Conservation (phyloP, 1,284 basidiomycete species). For the Marasmius fiardii region DNA sequence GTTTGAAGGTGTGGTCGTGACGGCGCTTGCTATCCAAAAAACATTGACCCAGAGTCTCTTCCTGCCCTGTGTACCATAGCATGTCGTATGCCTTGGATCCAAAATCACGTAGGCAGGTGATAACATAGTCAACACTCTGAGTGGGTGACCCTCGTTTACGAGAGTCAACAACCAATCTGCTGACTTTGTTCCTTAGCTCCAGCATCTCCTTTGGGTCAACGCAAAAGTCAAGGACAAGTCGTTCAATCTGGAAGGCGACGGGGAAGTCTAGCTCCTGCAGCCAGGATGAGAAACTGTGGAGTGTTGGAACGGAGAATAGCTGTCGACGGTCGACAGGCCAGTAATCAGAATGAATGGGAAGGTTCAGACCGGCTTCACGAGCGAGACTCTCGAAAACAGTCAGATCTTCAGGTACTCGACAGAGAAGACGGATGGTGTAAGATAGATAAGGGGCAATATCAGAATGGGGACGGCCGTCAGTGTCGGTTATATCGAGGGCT, state of each 20-base stretch:
- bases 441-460: constrained; percentile 43
- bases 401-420: constrained; percentile 29
- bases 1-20: constrained; percentile 21
- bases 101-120: constrained; percentile 44
- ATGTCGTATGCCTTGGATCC: constrained; percentile 26
- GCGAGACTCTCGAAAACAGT: constrained; percentile 36
- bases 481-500: constrained; percentile 25
- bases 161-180: constrained; percentile 18
- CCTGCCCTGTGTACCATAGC: constrained; percentile 25
- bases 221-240: constrained; percentile 35
- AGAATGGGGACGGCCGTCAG: constrained; percentile 15
- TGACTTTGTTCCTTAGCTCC: constrained; percentile 34
- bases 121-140: constrained; percentile 33
- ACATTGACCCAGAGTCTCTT: constrained; percentile 29
- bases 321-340: constrained; percentile 35
- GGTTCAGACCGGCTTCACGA: constrained; percentile 32
- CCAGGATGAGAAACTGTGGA: constrained; percentile 32
- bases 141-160: neutral
- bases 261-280: constrained; percentile 41
- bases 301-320: constrained; percentile 37
- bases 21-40: constrained; percentile 31
- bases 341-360: constrained; percentile 27
- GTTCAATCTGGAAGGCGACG: constrained; percentile 55
- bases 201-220: constrained; percentile 48
- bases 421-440: constrained; percentile 45